Percentiles rank a stretch among this genome's conserved stretches.
Evolutionary conservation across 2,329 filamentous ascomycete species (phyloP).

Genomic region (Hypoxylon sp.): DNA sequence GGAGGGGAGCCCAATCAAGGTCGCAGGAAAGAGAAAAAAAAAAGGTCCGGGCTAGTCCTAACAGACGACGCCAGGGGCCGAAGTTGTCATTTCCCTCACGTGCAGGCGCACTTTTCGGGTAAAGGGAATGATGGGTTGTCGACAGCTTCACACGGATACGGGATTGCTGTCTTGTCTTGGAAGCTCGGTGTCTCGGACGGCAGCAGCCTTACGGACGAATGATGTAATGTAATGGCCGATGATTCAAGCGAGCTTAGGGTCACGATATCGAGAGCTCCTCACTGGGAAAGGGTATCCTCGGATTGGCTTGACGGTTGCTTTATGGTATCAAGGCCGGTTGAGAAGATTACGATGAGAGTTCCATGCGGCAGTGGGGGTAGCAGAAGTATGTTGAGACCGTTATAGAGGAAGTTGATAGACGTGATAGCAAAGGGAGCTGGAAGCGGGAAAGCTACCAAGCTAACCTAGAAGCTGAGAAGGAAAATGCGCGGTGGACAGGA

Average conservation of each 20-base stretch:
- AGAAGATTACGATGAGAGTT: background rate
- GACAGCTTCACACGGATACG: background rate
- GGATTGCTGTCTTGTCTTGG: conserved; percentile 1
- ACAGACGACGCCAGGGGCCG: conserved; percentile 14
- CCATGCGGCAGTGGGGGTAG: background rate
- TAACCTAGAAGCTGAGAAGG: background rate
- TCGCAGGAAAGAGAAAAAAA: background rate
- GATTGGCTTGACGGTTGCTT: background rate
- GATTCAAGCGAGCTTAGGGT: background rate
- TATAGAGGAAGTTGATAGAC: background rate
- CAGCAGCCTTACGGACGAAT: conserved; percentile 42
- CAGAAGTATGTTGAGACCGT: background rate
- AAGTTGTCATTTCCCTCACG: conserved; percentile 28
- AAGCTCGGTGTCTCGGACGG: conserved; percentile 32
- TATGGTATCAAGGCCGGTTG: background rate
- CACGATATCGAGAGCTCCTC: background rate
- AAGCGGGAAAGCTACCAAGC: background rate
- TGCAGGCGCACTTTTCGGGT: background rate
- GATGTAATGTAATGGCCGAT: conserved; percentile 39
- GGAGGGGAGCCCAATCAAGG: conserved; percentile 3
- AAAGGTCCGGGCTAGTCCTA: conserved; percentile 14
- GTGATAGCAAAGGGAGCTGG: conserved; percentile 1
- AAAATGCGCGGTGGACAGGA: background rate
- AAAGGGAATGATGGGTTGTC: background rate
- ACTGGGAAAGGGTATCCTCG: background rate